These are phyloP conservation scores for Ulota crispa DNA, from an alignment of 225 moss, liverwort and hornwort genomes.

Conservation along the genomic window DNA sequence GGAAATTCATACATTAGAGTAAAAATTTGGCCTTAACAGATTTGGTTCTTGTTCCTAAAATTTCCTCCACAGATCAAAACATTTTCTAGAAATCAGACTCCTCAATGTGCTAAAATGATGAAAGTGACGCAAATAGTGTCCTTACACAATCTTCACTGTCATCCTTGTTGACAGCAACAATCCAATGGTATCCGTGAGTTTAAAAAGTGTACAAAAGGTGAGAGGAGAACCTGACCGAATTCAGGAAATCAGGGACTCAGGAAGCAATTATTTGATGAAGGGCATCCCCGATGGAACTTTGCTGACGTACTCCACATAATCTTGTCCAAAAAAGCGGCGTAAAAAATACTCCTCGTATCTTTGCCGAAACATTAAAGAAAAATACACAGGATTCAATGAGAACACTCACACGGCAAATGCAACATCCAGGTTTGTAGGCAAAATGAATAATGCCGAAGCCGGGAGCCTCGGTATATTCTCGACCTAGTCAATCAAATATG, in stretches of 20 bases:
- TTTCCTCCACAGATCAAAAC: neutral
- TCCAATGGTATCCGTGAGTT: neutral
- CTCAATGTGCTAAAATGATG: neutral
- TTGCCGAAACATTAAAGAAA: constrained; percentile 30
- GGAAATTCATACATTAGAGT: neutral
- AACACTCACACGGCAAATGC: constrained; percentile 10
- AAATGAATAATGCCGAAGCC: neutral
- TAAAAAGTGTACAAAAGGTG: neutral
- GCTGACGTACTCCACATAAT: constrained; percentile 65
- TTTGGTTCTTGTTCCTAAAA: neutral
- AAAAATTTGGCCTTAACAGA: neutral
- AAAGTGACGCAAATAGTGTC: neutral
- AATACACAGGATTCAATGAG: neutral
- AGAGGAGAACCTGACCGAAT: constrained; percentile 23
- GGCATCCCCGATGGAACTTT: constrained; percentile 85
- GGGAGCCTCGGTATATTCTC: neutral
- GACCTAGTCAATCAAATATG: neutral
- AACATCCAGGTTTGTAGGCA: neutral
- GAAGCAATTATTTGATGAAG: constrained; percentile 54
- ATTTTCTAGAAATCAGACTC: neutral
- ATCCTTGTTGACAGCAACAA: neutral
- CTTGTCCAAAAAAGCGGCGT: constrained; percentile 64
- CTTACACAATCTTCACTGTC: neutral
- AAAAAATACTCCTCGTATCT: constrained; percentile 89
- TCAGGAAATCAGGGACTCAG: neutral